phyloP scores from a whole-genome alignment of 2,329 filamentous ascomycete species.

The Trichoderma lentiforme region DNA sequence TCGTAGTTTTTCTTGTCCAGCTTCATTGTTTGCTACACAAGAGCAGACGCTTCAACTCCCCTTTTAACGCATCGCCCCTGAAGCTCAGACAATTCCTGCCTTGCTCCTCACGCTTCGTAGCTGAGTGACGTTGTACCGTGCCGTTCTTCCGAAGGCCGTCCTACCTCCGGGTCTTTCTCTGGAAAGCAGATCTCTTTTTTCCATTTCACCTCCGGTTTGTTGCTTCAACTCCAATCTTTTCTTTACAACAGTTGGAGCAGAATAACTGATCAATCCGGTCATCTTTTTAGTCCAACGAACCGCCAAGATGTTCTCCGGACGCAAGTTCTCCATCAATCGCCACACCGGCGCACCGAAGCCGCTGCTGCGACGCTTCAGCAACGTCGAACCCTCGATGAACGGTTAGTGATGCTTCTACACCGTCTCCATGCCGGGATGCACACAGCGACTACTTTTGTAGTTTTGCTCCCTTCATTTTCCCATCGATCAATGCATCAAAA shows the following conservation, averaged over 20 bases:
- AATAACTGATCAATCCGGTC: neutral
- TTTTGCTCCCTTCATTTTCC: neutral
- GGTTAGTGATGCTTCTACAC: constrained; percentile 40
- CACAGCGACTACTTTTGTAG: neutral
- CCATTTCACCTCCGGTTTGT: neutral
- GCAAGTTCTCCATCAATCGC: constrained; percentile 66
- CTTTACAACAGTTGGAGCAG: neutral
- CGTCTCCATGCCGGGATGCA: neutral
- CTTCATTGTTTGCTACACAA: neutral
- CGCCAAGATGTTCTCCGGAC: constrained; percentile 49
- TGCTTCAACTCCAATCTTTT: neutral
- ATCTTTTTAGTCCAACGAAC: neutral
- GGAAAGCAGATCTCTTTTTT: neutral
- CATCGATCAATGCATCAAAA: neutral
- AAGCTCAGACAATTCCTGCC: neutral
- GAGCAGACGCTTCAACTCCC: neutral
- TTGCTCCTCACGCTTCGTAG: constrained; percentile 7
- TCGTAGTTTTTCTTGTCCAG: neutral
- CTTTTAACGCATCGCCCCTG: neutral
- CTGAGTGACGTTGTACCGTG: constrained; percentile 16
- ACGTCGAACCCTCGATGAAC: constrained; percentile 53
- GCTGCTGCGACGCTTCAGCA: constrained; percentile 54
- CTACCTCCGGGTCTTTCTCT: neutral
- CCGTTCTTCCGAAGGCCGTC: constrained; percentile 16
- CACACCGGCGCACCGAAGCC: constrained; percentile 60